phyloP scores from a whole-genome alignment of 2,329 filamentous ascomycete genomes.

The Ophiognomonia clavigignenti-juglandacearum region DNA sequence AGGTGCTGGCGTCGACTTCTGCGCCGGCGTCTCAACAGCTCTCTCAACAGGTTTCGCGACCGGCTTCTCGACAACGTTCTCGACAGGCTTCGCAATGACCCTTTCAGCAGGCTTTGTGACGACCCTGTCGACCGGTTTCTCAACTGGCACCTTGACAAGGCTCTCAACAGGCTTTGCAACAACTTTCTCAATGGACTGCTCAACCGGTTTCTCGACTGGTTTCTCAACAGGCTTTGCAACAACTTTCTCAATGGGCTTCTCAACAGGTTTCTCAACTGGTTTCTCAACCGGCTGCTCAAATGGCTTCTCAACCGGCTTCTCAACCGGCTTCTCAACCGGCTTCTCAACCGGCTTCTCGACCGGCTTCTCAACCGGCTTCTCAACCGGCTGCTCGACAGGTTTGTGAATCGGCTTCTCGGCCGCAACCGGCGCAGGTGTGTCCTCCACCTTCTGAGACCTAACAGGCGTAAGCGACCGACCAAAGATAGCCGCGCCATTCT shows the following conservation, averaged over 20 bases:
- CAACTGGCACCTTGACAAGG: neutral
- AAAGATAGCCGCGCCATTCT: conserved; percentile 28
- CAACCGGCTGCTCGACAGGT: conserved; percentile 15
- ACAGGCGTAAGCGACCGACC: conserved; percentile 22
- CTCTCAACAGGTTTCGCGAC: conserved; percentile 12
- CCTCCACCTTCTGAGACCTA: conserved; percentile 14
- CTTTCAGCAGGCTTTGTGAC: neutral
- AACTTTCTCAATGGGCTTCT: neutral
- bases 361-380: conserved; percentile 18
- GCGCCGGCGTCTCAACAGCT: too few species aligned
- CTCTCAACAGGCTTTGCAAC: neutral
- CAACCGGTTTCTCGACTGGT: neutral
- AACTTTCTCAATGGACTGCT: neutral
- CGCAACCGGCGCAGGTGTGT: neutral
- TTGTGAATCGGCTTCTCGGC: conserved; percentile 18
- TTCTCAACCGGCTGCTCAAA: conserved; percentile 11
- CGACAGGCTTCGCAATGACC: neutral
- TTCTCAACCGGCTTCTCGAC: conserved; percentile 18
- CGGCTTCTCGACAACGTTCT: neutral
- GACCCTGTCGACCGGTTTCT: too few species aligned
- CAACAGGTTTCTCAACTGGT: neutral
- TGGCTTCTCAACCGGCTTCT: conserved; percentile 17
- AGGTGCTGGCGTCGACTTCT: conserved; percentile 15
- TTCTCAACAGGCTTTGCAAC: neutral
- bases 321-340: conserved; percentile 11